Evolutionary conservation across 768 basidiomycete species (phyloP).

Genomic region (Auricularia sp.): DNA sequence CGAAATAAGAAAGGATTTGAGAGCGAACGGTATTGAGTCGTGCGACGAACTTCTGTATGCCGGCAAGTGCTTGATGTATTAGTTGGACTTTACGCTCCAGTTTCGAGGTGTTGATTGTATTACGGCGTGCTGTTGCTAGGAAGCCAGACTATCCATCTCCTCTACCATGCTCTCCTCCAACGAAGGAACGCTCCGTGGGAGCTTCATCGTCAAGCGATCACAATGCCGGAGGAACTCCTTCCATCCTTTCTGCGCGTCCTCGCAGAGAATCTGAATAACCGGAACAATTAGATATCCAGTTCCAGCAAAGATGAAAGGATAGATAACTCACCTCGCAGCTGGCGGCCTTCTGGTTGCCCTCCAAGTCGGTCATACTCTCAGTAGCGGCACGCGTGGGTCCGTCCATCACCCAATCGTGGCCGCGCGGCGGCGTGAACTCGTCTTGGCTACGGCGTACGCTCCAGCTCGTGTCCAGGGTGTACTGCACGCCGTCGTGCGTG

Average conservation of each 20-base stretch:
- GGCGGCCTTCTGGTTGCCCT: slow-evolving; percentile 40
- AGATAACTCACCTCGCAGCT: slow-evolving; percentile 41
- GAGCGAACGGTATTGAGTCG: background rate
- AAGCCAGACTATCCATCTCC: background rate
- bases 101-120: no score
- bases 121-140: background rate
- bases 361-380: slow-evolving; percentile 47
- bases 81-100: no score
- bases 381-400: slow-evolving; percentile 13
- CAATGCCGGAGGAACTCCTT: slow-evolving; percentile 32
- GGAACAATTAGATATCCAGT: no score
- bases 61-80: no score
- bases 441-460: slow-evolving; percentile 40
- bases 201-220: slow-evolving; percentile 30
- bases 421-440: slow-evolving; percentile 9
- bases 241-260: slow-evolving; percentile 35
- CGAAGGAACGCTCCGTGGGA: background rate
- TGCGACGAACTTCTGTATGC: no score
- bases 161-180: background rate
- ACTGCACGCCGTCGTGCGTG: slow-evolving; percentile 26
- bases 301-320: no score
- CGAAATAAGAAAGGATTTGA: background rate
- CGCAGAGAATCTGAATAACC: slow-evolving; percentile 34
- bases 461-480: slow-evolving; percentile 36
- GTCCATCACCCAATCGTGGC: background rate